Base-by-base conservation (phyloP, 768 basidiomycete genomes). In the Serendipita sp. region DNA sequence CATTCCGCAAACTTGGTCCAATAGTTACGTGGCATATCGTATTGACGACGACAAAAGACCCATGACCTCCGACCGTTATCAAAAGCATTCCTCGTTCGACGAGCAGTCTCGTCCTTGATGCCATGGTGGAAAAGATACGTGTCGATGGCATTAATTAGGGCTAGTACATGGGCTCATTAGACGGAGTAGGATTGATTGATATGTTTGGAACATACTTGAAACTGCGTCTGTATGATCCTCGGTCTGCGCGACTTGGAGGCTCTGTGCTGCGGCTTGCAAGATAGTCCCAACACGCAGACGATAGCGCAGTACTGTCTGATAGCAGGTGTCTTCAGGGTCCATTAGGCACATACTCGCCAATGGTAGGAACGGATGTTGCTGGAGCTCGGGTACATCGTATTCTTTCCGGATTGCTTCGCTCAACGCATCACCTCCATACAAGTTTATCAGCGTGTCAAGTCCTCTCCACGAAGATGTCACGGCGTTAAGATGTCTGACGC, bases 181-280 rank as follows among this genome's bases (percentile, higher is more conserved):
- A 14, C n/a, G n/a, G n/a, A n/a, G n/a, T 3, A 45, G 62, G 13
- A 45, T 33, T 41, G 3, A 3, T 13, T 17, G 34, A 2, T 5
- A 24, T n/a, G 45, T 14, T 42, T 11, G 2, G n/a, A 56, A 64
- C 26, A 26, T 11, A 56, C 51, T 51, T 30, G 42, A 48, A 65
- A 95, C 82, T 3, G 89, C 86, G 70, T 98, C 94, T 45, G 90
- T 86, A 65, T 90, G 87, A 69, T 91, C 88, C 71, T 90, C 89
- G 34, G 80, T 82, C 45, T 79, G 80, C 13, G 77, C 79, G 67
- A 80, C 78, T 41, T 82, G 81, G 42, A 92, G 74, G 16, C 81
- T 76, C 22, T 74, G 75, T 1, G 90, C 83, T 1, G 90, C 90
- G 33, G 74, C 73, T 64, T 87, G 82, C 41, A 89, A 72, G 11